Evolutionary conservation across 495 filamentous ascomycete species (phyloP), one percentile per base, ranked within the genome.

Genomic region (Penicillium silybi): DNA sequence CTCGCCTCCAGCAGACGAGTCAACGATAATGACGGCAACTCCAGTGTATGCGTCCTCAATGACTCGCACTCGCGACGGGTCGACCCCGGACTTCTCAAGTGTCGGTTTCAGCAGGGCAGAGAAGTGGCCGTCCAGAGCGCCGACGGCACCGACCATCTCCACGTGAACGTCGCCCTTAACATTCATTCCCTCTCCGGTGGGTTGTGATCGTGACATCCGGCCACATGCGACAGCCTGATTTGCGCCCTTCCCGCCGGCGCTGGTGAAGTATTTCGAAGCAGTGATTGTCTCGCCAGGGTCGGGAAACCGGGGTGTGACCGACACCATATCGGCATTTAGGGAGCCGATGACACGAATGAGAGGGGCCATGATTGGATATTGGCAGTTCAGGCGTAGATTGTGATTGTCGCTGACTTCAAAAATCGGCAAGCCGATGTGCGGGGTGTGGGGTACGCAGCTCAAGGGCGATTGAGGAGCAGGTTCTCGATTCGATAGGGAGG

Each of bases 271-370:
- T 6, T 82, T 81, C 47, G 73, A 77, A n/a, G 89, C 77, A 2
- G 86, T 92, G 35, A 98, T 79, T 4, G 93, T 98, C 62, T 98
- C 93, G 51, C 93, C 93, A 3, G 86, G 79, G 0, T 73, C 67
- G 2, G 93, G 93, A 52, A 96, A 78, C 35, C 93, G 90, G 0
- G 89, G 78, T 26, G 92, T 95, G 52, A 86, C 81, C 35, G 89
- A 90, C 39, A 95, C 85, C 52, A 97, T 84, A 73, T 98, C 93
- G 57, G 83, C 88, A 70, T 97, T 97, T 44, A 98, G 84, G 41
- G 92, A 96, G 58, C 93, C 93, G 51, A 98, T 83, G 41, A 96
- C 80, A 27, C 85, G 84, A 64, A 97, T 84, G 48, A 70, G 72
- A 23, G 79, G 73, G 13, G 71, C 63, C 71, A 77, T 82, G 44